Base-by-base conservation (phyloP, 495 filamentous ascomycete species). In the Hyaloscypha hepaticicola region DNA sequence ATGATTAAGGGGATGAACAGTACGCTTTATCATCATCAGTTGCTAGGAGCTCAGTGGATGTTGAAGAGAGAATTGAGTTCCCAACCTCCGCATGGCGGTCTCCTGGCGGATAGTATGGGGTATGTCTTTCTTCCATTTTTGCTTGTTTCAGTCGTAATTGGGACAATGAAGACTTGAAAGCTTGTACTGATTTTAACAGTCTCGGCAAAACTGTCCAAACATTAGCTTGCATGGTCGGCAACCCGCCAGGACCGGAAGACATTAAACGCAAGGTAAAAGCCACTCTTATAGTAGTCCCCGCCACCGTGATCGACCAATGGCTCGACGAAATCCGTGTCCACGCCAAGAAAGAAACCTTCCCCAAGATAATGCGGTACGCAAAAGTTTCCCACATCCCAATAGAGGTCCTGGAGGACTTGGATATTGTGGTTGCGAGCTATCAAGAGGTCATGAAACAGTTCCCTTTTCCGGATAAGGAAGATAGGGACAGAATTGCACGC, bases 81-180 rank as follows among this genome's bases (percentile, higher is more conserved):
- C 0, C 28, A 65, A 0, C 58, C 68, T 14, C 83, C 85, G 0
- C 71, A 70, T 25, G 86, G 86, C 0, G 86, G 87, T 0, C 72
- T 90, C 8, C 67, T 84, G 1, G 82, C 80, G 0, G 87, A 90
- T 68, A 72, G 76, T 21, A 89, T 90, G 87, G 87, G 88, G 0
- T 72, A 45, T 16, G 38, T 19, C 16, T 16, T 6, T 33, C 12
- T 3, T 45, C 38, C 38, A 16, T 45, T 41, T 14, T 19, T 19
- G 7, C 5, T 19, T 14, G 3, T 41, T 41, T 2, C 12, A 7
- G 5, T 14, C 12, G 12, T 3, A 41, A 14, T 16, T 45, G 14
- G 38, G 16, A 1, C n/a, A n/a, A n/a, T n/a, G n/a, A n/a, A n/a
- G n/a, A n/a, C n/a, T n/a, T n/a, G n/a, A n/a, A n/a, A n/a, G n/a